Percentiles rank a stretch among this genome's conserved stretches.
phyloP scores from a whole-genome alignment of 2,329 filamentous ascomycete species.

The Trichoderma sp. region DNA sequence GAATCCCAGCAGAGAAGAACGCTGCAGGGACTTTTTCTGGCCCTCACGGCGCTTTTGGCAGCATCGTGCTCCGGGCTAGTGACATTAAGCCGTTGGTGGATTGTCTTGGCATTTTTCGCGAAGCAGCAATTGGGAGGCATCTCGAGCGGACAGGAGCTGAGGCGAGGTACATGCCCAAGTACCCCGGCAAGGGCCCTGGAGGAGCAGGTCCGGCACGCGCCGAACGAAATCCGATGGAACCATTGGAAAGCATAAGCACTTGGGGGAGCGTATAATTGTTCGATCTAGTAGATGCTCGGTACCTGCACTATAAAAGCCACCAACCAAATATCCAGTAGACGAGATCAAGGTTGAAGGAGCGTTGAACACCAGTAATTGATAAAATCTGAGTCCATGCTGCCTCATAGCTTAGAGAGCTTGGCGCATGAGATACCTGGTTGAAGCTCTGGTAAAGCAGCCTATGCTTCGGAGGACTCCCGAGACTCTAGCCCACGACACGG shows the following conservation, averaged over 20 bases:
- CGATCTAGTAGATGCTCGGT: background rate
- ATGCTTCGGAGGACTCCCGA: no score
- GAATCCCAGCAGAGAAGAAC: background rate
- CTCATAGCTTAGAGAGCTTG: no score
- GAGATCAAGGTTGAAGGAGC: background rate
- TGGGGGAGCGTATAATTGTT: background rate
- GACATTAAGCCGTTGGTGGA: conserved; percentile 11
- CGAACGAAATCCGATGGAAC: background rate
- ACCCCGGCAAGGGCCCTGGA: background rate
- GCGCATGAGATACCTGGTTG: no score
- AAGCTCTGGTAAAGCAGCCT: no score
- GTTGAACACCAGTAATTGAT: background rate
- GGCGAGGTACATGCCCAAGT: background rate
- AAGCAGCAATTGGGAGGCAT: background rate
- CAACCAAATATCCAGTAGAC: background rate
- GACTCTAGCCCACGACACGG: no score
- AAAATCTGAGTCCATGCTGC: background rate
- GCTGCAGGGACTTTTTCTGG: conserved; percentile 17
- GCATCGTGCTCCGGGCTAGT: conserved; percentile 18
- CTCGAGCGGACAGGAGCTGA: background rate
- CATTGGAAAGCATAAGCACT: background rate
- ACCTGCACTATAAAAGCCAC: background rate
- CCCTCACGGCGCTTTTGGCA: conserved; percentile 14
- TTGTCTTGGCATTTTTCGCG: conserved; percentile 17
- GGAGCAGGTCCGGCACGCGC: background rate